Base-by-base conservation (phyloP, 2,329 filamentous ascomycete genomes). In the Cladosporium austrohemisphaericum region DNA sequence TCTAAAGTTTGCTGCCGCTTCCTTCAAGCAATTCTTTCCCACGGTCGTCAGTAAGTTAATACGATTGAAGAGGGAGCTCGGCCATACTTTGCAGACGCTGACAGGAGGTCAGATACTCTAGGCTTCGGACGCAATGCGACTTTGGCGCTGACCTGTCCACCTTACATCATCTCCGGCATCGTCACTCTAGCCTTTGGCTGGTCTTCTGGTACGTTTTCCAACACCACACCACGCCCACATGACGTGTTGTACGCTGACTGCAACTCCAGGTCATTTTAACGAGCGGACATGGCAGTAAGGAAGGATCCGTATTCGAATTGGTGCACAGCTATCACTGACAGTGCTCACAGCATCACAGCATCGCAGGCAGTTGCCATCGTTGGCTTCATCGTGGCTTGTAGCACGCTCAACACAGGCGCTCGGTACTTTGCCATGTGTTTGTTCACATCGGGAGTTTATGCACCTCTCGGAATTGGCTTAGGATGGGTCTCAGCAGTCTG, bases 211-310 rank as follows among this genome's bases (percentile, higher is more conserved):
- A 63, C 59, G 25, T 66, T n/a, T n/a, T n/a, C n/a, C n/a, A n/a
- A n/a, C n/a, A n/a, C n/a, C n/a, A n/a, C n/a, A n/a, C n/a, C n/a
- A n/a, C n/a, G n/a, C n/a, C n/a, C n/a, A n/a, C n/a, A n/a, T n/a
- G n/a, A n/a, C n/a, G n/a, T n/a, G n/a, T n/a, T n/a, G n/a, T n/a
- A n/a, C n/a, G n/a, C n/a, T n/a, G n/a, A n/a, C n/a, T n/a, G n/a
- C n/a, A n/a, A n/a, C n/a, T n/a, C n/a, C n/a, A n/a, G n/a, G n/a
- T n/a, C n/a, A n/a, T n/a, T n/a, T 58, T 57, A 70, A 71, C 41
- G 67, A 70, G 32, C 57, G 65, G 4, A 68, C 67, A 76, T 54
- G 64, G 62, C n/a, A n/a, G n/a, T n/a, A n/a, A n/a, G n/a, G n/a
- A n/a, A n/a, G n/a, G n/a, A n/a, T n/a, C n/a, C n/a, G n/a, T n/a